phyloP scores from a whole-genome alignment of 1,139 yeast species.

The Geotrichum macrosporum region DNA sequence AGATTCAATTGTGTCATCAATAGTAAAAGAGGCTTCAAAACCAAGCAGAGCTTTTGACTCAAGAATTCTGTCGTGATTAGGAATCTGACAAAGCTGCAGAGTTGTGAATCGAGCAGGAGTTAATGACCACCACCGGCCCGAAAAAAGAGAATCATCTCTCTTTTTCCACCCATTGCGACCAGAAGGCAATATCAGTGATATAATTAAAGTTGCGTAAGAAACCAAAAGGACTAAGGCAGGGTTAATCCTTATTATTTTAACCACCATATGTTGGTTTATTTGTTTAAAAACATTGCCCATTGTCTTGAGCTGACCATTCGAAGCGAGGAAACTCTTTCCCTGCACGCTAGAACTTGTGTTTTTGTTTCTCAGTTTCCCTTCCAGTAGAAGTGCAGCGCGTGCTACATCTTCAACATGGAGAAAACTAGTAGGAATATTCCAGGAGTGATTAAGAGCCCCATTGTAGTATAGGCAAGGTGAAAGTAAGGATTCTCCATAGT shows the following conservation, averaged over 20 bases:
- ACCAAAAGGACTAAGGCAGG: conserved; percentile 19
- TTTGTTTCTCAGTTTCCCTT: conserved; percentile 24
- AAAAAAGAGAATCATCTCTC: conserved; percentile 19
- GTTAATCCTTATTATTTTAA: conserved; percentile 17
- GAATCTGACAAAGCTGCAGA: conserved; percentile 19
- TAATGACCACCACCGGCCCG: conserved; percentile 22
- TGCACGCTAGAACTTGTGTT: conserved; percentile 1
- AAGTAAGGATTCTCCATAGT: conserved; percentile 32
- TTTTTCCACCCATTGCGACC: conserved; percentile 19
- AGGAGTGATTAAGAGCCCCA: conserved; percentile 30
- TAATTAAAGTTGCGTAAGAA: conserved; percentile 2
- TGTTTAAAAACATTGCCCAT: conserved; percentile 13
- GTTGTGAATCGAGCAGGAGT: conserved; percentile 19
- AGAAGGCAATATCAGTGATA: conserved; percentile 4
- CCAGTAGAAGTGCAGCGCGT: conserved; percentile 31
- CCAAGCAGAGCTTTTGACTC: conserved; percentile 16
- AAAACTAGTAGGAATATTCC: conserved; percentile 30
- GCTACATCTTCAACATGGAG: conserved; percentile 37
- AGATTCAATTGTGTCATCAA: conserved; percentile 9
- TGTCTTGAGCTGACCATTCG: conserved; percentile 19
- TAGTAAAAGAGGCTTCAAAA: conserved; percentile 17
- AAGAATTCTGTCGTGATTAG: conserved; percentile 12
- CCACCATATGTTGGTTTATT: conserved; percentile 1
- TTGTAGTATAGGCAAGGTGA: conserved; percentile 29
- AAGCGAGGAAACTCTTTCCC: conserved; percentile 19